Evolutionary conservation across 805 yeast species (phyloP), one percentile per base, ranked within the genome.

Genomic region (Kuraishia molischiana): DNA sequence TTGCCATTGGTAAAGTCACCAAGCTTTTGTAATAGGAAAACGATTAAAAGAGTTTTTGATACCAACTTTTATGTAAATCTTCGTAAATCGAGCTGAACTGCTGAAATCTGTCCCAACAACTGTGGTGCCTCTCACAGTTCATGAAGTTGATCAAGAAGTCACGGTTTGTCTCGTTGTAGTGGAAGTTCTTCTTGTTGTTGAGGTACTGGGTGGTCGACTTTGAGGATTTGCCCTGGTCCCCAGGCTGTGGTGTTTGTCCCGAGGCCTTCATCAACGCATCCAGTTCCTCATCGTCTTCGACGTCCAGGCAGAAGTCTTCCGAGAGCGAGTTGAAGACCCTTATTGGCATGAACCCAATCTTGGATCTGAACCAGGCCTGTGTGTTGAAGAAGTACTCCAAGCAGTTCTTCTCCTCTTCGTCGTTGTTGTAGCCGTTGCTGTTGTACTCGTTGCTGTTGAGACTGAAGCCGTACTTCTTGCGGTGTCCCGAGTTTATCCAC

Each of bases 1-100:
- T 92, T 64, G 99, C 98, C 47, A 92, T 92, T 62, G 99, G 99
- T 66, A 89, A 90, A 66, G 86, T 92, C 53, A 85, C 95, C 42
- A 90, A 90, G 67, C 67, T 92, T 47, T 67, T 87, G 60, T 79
- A 73, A 21, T 11, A 28, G 17, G 5, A 11, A 28, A 14, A 11
- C 17, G 5, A 11, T 28, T 14, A 38, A 29, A 52, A 44, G 21
- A 53, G 36, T 32, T 38, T 53, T 15, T 44, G 34, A 18, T 44
- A 46, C 65, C 66, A 61, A 13, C 44, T 46, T 32, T 48, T 54
- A 41, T 61, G 66, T 24, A 61, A 37, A 9, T 52, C 44, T 30
- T 48, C 50, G 41, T 60, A 57, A 26, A 61, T 28, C 30, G 50
- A 41, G 34, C 53, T 58, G 47, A 49, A 62, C 38, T 54, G 56